phyloP scores from a whole-genome alignment of 2,329 filamentous ascomycete species.

The Neonectria hederae region DNA sequence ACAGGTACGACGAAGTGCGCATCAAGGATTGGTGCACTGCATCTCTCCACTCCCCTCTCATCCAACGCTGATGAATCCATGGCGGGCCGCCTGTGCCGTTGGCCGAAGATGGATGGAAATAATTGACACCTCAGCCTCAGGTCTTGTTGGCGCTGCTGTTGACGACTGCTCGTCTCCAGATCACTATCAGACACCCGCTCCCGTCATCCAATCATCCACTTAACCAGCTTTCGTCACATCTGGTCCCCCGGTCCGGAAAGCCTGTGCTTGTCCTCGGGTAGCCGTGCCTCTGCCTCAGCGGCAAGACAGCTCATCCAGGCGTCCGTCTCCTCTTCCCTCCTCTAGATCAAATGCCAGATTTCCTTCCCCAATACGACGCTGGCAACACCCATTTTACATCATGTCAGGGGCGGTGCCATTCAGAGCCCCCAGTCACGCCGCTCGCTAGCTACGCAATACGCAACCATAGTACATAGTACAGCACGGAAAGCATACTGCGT shows the following conservation, averaged over 20 bases:
- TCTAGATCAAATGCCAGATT: constrained; percentile 39
- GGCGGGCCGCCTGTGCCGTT: neutral
- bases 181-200: constrained; percentile 4
- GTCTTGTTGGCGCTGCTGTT: neutral
- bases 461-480: too few relatives aligned
- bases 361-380: constrained; percentile 36
- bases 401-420: constrained; percentile 26
- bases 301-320: neutral
- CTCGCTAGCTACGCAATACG: constrained; percentile 1
- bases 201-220: constrained; percentile 9
- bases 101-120: neutral
- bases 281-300: neutral
- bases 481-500: constrained; percentile 6
- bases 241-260: neutral
- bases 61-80: neutral
- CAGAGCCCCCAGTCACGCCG: constrained; percentile 16
- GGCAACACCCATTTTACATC: constrained; percentile 20
- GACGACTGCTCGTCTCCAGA: neutral
- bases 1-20: neutral
- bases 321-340: neutral
- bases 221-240: constrained; percentile 8
- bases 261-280: neutral
- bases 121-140: neutral
- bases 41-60: neutral
- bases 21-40: neutral